Conservation (phyloP, 495 filamentous ascomycete species). For the Penicillium atrosanguineum region DNA sequence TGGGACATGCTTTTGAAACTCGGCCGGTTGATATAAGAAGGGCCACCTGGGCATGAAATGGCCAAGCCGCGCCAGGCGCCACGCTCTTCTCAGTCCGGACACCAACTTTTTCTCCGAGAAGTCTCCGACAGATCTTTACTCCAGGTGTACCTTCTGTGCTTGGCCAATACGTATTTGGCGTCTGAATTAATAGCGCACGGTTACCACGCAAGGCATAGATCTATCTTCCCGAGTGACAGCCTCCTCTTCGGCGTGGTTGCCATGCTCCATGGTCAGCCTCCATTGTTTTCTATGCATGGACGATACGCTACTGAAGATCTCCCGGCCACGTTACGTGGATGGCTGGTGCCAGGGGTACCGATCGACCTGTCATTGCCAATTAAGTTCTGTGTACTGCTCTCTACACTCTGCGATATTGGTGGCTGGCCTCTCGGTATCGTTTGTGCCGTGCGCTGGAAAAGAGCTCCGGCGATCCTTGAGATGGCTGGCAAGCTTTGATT, state of each 20-base stretch:
- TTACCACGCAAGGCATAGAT: background rate
- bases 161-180: background rate
- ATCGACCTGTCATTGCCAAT: constrained; percentile 13
- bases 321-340: constrained; percentile 13
- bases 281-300: background rate
- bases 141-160: too few relatives aligned
- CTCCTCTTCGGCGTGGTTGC: background rate
- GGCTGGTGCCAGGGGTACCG: constrained; percentile 1
- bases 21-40: background rate
- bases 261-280: background rate
- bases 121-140: too few relatives aligned
- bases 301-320: constrained; percentile 14
- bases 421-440: background rate
- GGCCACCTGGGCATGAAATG: background rate
- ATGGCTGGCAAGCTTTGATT: background rate
- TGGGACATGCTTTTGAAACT: constrained; percentile 1
- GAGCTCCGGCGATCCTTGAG: background rate
- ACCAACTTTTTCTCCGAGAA: background rate
- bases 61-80: background rate
- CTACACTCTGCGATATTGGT: background rate
- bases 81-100: background rate
- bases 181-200: background rate
- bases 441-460: background rate
- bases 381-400: background rate
- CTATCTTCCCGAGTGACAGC: background rate